Conservation (phyloP, 805 yeast species). For the Kazachstania viticola region DNA sequence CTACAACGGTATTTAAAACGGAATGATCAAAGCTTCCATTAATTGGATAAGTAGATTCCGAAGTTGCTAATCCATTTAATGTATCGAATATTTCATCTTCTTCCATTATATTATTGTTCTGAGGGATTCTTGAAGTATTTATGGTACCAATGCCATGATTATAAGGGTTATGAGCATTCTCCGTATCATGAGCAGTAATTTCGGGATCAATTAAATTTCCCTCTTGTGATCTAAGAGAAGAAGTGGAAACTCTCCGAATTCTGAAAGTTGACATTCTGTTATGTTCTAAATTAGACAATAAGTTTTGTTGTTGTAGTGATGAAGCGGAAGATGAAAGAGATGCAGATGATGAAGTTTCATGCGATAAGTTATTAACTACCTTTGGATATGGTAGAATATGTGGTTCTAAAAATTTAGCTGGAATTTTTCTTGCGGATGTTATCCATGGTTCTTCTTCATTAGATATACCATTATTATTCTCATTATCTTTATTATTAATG, state of each 20-base stretch:
- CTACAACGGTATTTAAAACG: background rate
- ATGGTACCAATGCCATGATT: background rate
- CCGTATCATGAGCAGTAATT: too few species aligned
- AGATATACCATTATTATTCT: background rate
- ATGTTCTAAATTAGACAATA: background rate
- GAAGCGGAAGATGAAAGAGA: background rate
- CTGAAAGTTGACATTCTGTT: slow-evolving; percentile 11
- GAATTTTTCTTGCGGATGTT: slow-evolving; percentile 21
- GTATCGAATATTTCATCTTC: background rate
- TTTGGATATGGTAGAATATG: slow-evolving; percentile 23
- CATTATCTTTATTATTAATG: background rate
- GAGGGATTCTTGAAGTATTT: background rate
- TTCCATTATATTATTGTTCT: background rate
- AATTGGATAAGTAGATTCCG: background rate
- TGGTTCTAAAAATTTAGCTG: slow-evolving; percentile 21
- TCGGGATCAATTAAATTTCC: slow-evolving; percentile 5
- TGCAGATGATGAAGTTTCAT: background rate
- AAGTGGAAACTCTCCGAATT: slow-evolving; percentile 21
- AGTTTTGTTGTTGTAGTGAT: background rate
- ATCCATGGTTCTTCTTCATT: slow-evolving; percentile 16
- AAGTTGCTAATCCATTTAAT: background rate
- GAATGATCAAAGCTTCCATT: background rate
- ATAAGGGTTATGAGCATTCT: too few species aligned
- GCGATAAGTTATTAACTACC: slow-evolving; percentile 4
- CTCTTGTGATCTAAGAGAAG: slow-evolving; percentile 8